These are phyloP conservation scores for Tardiomyces depauwii DNA, from an alignment of 1,139 yeast genomes.

Conservation along the genomic window DNA sequence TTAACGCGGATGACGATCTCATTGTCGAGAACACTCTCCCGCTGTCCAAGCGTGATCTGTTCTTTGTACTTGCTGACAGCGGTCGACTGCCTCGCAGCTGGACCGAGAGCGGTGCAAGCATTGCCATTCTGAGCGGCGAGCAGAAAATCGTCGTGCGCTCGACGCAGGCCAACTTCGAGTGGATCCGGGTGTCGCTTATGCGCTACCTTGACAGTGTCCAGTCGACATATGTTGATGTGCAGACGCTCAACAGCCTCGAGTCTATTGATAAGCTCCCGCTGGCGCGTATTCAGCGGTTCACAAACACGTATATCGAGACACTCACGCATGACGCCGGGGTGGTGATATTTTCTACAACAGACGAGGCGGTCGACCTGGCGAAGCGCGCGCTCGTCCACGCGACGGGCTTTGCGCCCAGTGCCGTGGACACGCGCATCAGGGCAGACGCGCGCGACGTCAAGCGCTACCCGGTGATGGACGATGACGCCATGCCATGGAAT, in stretches of 20 bases:
- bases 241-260: conserved; percentile 8
- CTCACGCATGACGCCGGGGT: conserved; percentile 5
- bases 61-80: conserved; percentile 34
- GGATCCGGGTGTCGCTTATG: conserved; percentile 20
- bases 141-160: conserved; percentile 27
- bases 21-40: conserved; percentile 29
- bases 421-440: conserved; percentile 7
- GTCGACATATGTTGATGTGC: conserved; percentile 11
- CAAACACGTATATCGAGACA: conserved; percentile 15
- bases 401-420: conserved; percentile 12
- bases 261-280: conserved; percentile 14
- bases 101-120: conserved; percentile 41
- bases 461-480: conserved; percentile 14
- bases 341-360: conserved; percentile 10
- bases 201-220: conserved; percentile 10
- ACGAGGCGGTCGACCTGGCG: conserved; percentile 12
- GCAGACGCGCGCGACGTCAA: conserved; percentile 5
- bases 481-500: conserved; percentile 19
- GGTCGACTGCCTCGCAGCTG: conserved; percentile 37
- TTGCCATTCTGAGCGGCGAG: conserved; percentile 31
- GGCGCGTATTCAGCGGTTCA: conserved; percentile 15
- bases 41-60: conserved; percentile 33
- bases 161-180: conserved; percentile 19
- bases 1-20: conserved; percentile 30
- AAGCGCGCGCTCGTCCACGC: conserved; percentile 13